Conservation (phyloP, 106 monocot genomes). For the Agapanthus africanus region DNA sequence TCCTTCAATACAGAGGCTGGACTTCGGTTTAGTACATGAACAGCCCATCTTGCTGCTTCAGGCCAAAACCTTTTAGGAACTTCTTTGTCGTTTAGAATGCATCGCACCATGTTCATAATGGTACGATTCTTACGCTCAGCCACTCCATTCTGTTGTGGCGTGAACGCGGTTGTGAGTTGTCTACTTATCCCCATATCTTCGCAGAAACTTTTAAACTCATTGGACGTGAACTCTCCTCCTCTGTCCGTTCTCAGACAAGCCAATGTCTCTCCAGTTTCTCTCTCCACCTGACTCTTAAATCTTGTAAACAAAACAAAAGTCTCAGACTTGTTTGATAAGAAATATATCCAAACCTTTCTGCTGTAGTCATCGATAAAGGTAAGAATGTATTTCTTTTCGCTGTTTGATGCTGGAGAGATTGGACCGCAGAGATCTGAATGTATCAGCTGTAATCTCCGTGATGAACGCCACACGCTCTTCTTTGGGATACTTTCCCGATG, state of each 20-base stretch:
- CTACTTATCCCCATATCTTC: background rate
- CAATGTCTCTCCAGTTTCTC: background rate
- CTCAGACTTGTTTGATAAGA: background rate
- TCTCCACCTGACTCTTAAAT: constrained; percentile 3
- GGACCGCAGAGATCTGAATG: constrained; percentile 18
- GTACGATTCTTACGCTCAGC: background rate
- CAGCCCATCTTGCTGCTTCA: background rate
- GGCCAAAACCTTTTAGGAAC: constrained; percentile 1
- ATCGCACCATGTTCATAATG: constrained; percentile 8
- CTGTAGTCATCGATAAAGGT: constrained; percentile 17
- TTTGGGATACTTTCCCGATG: constrained; percentile 10
- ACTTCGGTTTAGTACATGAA: constrained; percentile 3
- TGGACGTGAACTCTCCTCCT: constrained; percentile 2
- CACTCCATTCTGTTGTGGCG: background rate
- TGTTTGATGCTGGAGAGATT: constrained; percentile 17
- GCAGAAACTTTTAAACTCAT: constrained; percentile 8
- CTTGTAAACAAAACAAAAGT: constrained; percentile 9
- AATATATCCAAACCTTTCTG: constrained; percentile 14
- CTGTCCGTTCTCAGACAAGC: background rate
- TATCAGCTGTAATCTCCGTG: constrained; percentile 8
- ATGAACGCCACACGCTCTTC: constrained; percentile 14
- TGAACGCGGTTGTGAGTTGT: constrained; percentile 1
- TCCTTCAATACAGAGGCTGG: background rate
- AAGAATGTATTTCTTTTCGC: constrained; percentile 16
- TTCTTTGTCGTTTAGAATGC: background rate